Base-by-base conservation (phyloP, 768 basidiomycete genomes). In the Heimioporus sp. region DNA sequence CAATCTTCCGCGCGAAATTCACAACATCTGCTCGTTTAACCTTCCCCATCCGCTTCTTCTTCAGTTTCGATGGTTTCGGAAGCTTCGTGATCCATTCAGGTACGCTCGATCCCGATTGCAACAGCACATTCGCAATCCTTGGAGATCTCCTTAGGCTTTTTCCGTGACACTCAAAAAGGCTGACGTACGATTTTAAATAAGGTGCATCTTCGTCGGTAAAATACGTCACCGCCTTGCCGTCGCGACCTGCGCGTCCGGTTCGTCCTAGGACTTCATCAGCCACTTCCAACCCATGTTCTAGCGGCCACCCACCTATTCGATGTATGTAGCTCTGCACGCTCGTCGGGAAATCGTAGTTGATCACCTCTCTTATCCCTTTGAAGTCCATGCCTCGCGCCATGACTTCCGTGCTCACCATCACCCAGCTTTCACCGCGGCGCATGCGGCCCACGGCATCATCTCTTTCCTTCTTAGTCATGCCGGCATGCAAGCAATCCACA, bases 361-460 rank as follows among this genome's bases (percentile, higher is more conserved):
- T 87, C 10, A 99, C 94, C 64, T 98, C 90, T 52, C 85, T 77
- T 46, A 96, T 83, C 10, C 95, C 94, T 67, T 87, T 90, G 76
- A 99, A 98, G 65, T 98, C 97, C 87, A 99, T 94, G 4, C 97
- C 97, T 59, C 97, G 81, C 20, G 92, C 93, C 91, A 98, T 90
- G 46, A 98, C 90, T 67, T 99, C 97, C 20, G 97, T 99, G 58
- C 87, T 91, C 42, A 99, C 81, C 81, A 98, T 82, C 32, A 95
- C 83, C 97, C 97, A 98, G 54, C 91, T 88, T 65, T 91, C 82
- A 0, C 95, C 97, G 60, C 77, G 79, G 24, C 91, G 85, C 86
- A 99, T 96, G 32, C 87, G 81, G 37, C 78, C 75, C 10, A 97
- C 78, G 16, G 89, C 84, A 62, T 94, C 85, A 61, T 95, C 92